phyloP scores from a whole-genome alignment of 805 yeast species.

The Hanseniaspora nectarophila region DNA sequence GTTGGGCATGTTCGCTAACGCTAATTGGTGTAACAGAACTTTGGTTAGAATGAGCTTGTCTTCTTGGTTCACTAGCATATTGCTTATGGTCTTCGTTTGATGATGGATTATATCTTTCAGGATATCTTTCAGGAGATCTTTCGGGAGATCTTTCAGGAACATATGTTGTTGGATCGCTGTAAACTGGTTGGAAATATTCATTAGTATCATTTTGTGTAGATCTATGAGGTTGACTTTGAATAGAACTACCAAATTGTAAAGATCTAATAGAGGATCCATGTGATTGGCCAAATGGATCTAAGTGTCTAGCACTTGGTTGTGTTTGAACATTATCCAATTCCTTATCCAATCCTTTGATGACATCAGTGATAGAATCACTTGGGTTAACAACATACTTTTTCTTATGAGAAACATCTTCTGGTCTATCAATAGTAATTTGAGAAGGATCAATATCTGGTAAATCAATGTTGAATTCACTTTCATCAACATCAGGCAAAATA shows the following conservation, averaged over 20 bases:
- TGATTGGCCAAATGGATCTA: slow-evolving; percentile 1
- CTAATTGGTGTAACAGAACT: background rate
- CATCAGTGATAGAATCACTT: slow-evolving; percentile 3
- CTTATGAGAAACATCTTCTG: background rate
- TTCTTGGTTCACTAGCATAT: background rate
- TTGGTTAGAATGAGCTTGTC: background rate
- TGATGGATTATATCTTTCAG: background rate
- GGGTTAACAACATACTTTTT: background rate
- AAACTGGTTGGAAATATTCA: background rate
- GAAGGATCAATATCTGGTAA: slow-evolving; percentile 14
- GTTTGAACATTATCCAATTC: slow-evolving; percentile 8
- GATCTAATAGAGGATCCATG: slow-evolving; percentile 1
- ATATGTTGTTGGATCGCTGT: background rate
- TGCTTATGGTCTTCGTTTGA: background rate
- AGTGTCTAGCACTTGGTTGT: background rate
- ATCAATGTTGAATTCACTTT: slow-evolving; percentile 12
- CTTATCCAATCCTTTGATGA: slow-evolving; percentile 5
- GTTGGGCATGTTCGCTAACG: background rate
- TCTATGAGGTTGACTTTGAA: background rate
- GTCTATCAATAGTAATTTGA: slow-evolving; percentile 12
- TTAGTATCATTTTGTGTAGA: background rate
- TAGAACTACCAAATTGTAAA: slow-evolving; percentile 3
- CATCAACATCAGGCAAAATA: slow-evolving; percentile 11
- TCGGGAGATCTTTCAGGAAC: slow-evolving; percentile 12
- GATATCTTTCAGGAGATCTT: slow-evolving; percentile 9